Conservation (phyloP, 768 basidiomycete species). For the Agrocybe pediades region DNA sequence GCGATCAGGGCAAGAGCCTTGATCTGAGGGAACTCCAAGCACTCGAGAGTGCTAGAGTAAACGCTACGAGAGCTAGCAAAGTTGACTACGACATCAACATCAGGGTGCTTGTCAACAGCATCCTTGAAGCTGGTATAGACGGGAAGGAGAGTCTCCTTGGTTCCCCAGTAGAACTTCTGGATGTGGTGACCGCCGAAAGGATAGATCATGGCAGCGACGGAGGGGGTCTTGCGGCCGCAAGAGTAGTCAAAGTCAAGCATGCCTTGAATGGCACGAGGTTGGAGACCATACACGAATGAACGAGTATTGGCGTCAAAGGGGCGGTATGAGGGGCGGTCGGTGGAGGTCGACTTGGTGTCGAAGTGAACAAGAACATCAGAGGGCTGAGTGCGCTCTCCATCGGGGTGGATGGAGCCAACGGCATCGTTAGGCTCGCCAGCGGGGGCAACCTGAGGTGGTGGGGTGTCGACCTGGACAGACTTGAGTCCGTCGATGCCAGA, state of each 20-base stretch:
- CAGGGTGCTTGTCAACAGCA: constrained; percentile 91
- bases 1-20: constrained; percentile 88
- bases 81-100: constrained; percentile 98
- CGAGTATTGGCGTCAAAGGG: constrained; percentile 95
- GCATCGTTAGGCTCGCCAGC: constrained; percentile 42
- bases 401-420: constrained; percentile 74
- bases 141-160: constrained; percentile 96
- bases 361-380: constrained; percentile 93
- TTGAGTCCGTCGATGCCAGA: constrained; percentile 28
- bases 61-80: constrained; percentile 94
- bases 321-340: constrained; percentile 73
- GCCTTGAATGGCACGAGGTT: constrained; percentile 98
- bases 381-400: constrained; percentile 80
- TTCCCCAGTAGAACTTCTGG: constrained; percentile 99
- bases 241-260: constrained; percentile 98
- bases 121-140: constrained; percentile 94
- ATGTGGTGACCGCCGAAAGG: constrained; percentile 99
- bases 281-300: constrained; percentile 97
- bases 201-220: constrained; percentile 99
- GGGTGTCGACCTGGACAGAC: constrained; percentile 39
- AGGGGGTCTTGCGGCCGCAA: constrained; percentile 88
- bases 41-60: constrained; percentile 93
- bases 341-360: constrained; percentile 45
- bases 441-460: constrained; percentile 37
- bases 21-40: constrained; percentile 62